Conservation (phyloP, 2,329 filamentous ascomycete genomes). For the Hortaea werneckii region DNA sequence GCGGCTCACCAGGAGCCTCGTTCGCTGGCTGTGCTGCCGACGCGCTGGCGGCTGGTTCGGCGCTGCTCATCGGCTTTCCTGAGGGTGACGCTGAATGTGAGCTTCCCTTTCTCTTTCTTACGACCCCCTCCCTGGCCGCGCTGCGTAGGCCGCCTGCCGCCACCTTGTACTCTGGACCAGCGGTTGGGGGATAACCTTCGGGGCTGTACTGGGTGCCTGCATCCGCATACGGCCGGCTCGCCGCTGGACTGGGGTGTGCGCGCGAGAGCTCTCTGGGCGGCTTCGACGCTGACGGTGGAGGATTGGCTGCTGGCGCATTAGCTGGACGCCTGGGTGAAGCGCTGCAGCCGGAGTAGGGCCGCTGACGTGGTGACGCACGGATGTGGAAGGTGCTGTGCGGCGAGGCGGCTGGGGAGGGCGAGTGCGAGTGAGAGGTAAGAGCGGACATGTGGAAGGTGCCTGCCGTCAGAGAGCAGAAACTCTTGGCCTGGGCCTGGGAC, state of each 20-base stretch:
- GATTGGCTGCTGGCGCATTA: slow-evolving; percentile 4
- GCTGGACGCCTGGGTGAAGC: slow-evolving; percentile 4
- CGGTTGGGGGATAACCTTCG: slow-evolving; percentile 36
- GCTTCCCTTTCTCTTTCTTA: slow-evolving; percentile 19
- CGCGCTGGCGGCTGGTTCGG: slow-evolving; percentile 7
- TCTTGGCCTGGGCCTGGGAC: no score
- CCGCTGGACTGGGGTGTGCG: neutral
- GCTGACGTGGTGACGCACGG: slow-evolving; percentile 6
- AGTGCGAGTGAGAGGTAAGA: slow-evolving; percentile 16
- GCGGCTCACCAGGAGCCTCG: slow-evolving; percentile 3
- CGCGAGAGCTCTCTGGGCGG: slow-evolving; percentile 2
- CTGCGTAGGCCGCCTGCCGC: neutral
- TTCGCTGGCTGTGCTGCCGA: neutral
- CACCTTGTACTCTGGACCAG: slow-evolving; percentile 9
- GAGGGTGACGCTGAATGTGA: slow-evolving; percentile 5
- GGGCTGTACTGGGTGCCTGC: slow-evolving; percentile 47
- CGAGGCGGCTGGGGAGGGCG: slow-evolving; percentile 22
- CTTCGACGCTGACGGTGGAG: slow-evolving; percentile 1
- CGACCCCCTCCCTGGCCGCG: slow-evolving; percentile 5
- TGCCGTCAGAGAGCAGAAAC: neutral
- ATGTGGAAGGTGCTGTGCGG: slow-evolving; percentile 16
- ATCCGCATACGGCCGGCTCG: slow-evolving; percentile 29
- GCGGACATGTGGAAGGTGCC: slow-evolving; percentile 15
- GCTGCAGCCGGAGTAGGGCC: neutral
- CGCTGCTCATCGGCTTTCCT: slow-evolving; percentile 10